phyloP scores from a whole-genome alignment of 495 filamentous ascomycete genomes.

The Talaromyces nanjingensis region DNA sequence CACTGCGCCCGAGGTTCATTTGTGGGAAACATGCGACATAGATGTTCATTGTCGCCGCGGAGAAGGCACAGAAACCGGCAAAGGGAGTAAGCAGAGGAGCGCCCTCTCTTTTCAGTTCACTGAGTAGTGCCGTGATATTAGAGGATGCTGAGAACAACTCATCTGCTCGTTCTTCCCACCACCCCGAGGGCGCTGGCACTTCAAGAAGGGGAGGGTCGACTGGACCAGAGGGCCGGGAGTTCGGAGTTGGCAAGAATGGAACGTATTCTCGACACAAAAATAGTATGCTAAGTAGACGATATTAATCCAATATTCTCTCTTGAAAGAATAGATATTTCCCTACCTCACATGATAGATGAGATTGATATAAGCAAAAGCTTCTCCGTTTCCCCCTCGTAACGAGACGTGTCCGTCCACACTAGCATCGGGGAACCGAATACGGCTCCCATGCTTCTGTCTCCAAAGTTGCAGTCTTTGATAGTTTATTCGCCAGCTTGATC shows the following conservation, averaged over 20 bases:
- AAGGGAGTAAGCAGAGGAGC: slow-evolving; percentile 16
- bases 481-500: slow-evolving; percentile 16
- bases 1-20: slow-evolving; percentile 20
- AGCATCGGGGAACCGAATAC: slow-evolving; percentile 18
- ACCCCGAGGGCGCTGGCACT: slow-evolving; percentile 15
- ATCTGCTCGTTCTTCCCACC: slow-evolving; percentile 18
- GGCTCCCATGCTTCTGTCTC: slow-evolving; percentile 15
- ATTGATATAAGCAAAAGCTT: slow-evolving; percentile 21
- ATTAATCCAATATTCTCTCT: background rate
- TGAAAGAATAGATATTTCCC: background rate
- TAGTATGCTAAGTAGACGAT: slow-evolving; percentile 1
- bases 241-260: slow-evolving; percentile 16
- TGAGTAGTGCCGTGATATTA: slow-evolving; percentile 14
- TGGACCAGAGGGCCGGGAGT: slow-evolving; percentile 14
- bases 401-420: slow-evolving; percentile 15
- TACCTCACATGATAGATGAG: slow-evolving; percentile 19
- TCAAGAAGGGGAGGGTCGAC: slow-evolving; percentile 16
- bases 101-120: slow-evolving; percentile 16
- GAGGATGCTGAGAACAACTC: slow-evolving; percentile 16
- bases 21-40: slow-evolving; percentile 17
- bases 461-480: slow-evolving; percentile 13
- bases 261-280: slow-evolving; percentile 22
- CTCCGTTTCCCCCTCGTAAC: slow-evolving; percentile 13
- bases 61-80: slow-evolving; percentile 22
- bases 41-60: slow-evolving; percentile 20